Base-by-base conservation (phyloP, 1,284 basidiomycete genomes). In the Anthracocystis walkeri region DNA sequence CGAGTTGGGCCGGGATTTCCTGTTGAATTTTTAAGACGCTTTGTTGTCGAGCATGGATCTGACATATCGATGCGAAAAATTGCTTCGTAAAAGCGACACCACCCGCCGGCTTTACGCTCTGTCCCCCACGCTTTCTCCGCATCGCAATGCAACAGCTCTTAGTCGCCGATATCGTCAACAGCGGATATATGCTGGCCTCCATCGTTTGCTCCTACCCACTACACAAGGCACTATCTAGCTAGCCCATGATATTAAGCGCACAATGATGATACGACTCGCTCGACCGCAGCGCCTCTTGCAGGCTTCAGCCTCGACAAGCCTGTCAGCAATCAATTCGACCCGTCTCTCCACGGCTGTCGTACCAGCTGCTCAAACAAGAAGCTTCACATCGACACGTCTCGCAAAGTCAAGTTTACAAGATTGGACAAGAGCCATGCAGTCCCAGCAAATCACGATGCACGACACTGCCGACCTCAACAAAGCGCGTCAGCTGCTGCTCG, bases 391-490 rank as follows among this genome's bases (percentile, higher is more conserved):
- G 8, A 38, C 58, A 25, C 3, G 41, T 7, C 1, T 4, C 2
- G 6, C 29, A n/a, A 23, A 20, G 21, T 40, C 60, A 4, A 72
- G 64, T 40, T 20, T 74, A 14, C 57, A 75, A 6, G 53, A 63
- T 18, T 75, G 72, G 72, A 60, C 56, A 7, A 54, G 52, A 1
- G 44, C 44, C 3, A 45, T 70, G 6, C 55, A 70, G 11, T 6
- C 63, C 1, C 60, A 60, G n/a, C 45, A 29, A 1, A 63, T 8
- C 7, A 66, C 52, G n/a, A 58, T 69, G 72, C 57, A 63, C 27
- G 72, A 75, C 41, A 60, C 59, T 3, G 63, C 72, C 0, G 72
- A 75, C 27, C 59, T 75, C 33, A 75, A 75, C 63, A 69, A 70
- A n/a, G 63, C 66, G 6, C 59, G 72, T 10, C 72, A 75, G 38